These are phyloP conservation scores for Debaryomyces nepalensis DNA, from an alignment of 1,139 yeast genomes.

Conservation along the genomic window DNA sequence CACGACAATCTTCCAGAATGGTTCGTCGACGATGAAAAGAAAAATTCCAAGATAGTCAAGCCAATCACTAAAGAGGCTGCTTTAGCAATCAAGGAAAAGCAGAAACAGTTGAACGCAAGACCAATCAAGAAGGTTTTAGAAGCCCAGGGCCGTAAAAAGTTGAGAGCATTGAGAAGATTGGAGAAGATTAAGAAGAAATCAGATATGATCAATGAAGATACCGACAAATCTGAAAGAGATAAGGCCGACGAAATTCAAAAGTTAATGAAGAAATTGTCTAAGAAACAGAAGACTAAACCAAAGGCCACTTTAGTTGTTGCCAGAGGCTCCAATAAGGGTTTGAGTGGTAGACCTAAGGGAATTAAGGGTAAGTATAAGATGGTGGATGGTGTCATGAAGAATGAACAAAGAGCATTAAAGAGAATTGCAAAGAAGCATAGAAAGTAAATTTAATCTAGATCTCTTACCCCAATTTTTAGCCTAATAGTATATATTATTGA, in stretches of 20 bases:
- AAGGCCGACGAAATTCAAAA: conserved; percentile 91
- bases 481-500: conserved; percentile 2
- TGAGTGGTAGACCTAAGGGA: conserved; percentile 96
- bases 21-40: conserved; percentile 91
- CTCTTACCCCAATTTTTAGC: not conserved
- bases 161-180: conserved; percentile 86
- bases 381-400: conserved; percentile 98
- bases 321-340: conserved; percentile 80
- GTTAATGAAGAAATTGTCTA: conserved; percentile 80
- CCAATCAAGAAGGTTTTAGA: conserved; percentile 98
- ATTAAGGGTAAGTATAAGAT: conserved; percentile 96
- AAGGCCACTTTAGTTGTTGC: conserved; percentile 91
- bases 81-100: conserved; percentile 84
- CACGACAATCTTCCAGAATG: conserved; percentile 90
- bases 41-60: conserved; percentile 81
- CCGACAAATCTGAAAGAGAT: conserved; percentile 85
- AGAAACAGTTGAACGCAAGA: conserved; percentile 90
- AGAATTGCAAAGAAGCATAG: conserved; percentile 83
- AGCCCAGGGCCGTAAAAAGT: conserved; percentile 95
- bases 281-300: conserved; percentile 77
- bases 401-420: conserved; percentile 90
- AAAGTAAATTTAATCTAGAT: conserved; percentile 21
- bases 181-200: conserved; percentile 94
- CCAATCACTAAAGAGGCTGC: conserved; percentile 98
- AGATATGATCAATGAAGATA: conserved; percentile 87